Evolutionary conservation across 257 asterid species (phyloP), one percentile per base, ranked within the genome.

Genomic region (Primulina eburnea): DNA sequence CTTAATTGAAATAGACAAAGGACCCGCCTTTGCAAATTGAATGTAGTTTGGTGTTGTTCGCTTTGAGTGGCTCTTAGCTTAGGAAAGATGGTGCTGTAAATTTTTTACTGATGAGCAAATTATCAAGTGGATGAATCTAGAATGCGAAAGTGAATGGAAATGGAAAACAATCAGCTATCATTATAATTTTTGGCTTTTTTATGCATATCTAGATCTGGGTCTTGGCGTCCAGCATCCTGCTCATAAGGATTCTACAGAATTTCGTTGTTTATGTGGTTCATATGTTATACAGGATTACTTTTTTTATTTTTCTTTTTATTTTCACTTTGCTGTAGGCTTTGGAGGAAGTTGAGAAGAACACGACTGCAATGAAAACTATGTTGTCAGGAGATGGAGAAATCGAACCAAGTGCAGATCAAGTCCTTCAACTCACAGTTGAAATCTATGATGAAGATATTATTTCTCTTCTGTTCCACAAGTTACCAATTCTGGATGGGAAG

Each of bases 321-420:
- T 47, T 47, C 37, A 33, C 70, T 77, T 40, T 62, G 50, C 53
- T 65, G 53, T 79, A 94, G 99, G 97, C 96, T 64, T 78, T 94
- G 85, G 97, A 94, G 84, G 99, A 94, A 79, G 99, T 89, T 74
- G 99, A 94, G 86, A 94, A 90, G 86, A 94, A 94, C 81, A 81
- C 91, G 52, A 73, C 75, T 81, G n/a, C 91, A 35, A 87, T 94
- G 96, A 88, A 81, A 85, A 80, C 81, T 71, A 91, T 91, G 96
- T 82, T 94, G 73, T 81, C 85, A 29, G 99, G 97, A 76, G 97
- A 94, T 72, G 93, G 97, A 60, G 99, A 94, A 72, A 79, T 77
- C 53, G 97, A 91, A 80, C 97, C 99, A 37, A 91, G 77, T 76
- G 71, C 82, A 10, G 97, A 94, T 61, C 96, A 89, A 82, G 82